These are phyloP conservation scores for Aspergillus sp. DNA, from an alignment of 2,329 filamentous ascomycete genomes.

Conservation along the genomic window DNA sequence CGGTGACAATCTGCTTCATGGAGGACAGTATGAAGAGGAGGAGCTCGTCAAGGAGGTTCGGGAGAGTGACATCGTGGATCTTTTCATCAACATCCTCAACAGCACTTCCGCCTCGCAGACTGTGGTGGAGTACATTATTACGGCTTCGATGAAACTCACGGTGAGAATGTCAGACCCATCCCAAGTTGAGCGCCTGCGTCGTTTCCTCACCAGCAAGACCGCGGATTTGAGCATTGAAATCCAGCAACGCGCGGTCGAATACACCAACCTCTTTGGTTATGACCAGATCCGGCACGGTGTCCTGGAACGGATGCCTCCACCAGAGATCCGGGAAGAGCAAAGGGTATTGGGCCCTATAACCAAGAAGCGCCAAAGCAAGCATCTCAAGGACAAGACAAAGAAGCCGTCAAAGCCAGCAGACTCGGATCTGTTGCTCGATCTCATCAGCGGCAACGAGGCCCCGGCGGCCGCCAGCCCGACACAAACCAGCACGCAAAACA, in stretches of 20 bases:
- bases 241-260: slow-evolving; percentile 92
- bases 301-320: slow-evolving; percentile 93
- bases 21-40: slow-evolving; percentile 89
- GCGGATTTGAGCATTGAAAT: slow-evolving; percentile 91
- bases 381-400: slow-evolving; percentile 67
- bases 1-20: slow-evolving; percentile 79
- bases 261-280: slow-evolving; percentile 85
- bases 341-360: slow-evolving; percentile 78
- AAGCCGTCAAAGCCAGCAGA: slow-evolving; percentile 74
- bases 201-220: slow-evolving; percentile 69
- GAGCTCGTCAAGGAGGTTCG: slow-evolving; percentile 77
- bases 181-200: slow-evolving; percentile 80
- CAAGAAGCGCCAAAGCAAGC: slow-evolving; percentile 55
- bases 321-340: slow-evolving; percentile 93
- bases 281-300: slow-evolving; percentile 84
- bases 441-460: slow-evolving; percentile 77
- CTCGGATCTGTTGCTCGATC: slow-evolving; percentile 81
- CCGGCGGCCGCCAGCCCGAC: slow-evolving; percentile 50
- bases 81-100: slow-evolving; percentile 88
- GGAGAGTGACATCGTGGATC: slow-evolving; percentile 82
- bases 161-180: slow-evolving; percentile 74
- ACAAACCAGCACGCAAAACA: slow-evolving; percentile 59
- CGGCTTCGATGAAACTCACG: slow-evolving; percentile 88
- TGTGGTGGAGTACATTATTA: slow-evolving; percentile 92
- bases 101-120: slow-evolving; percentile 90